Conservation (phyloP, 2,329 filamentous ascomycete genomes). For the Waltergamsia citrina region DNA sequence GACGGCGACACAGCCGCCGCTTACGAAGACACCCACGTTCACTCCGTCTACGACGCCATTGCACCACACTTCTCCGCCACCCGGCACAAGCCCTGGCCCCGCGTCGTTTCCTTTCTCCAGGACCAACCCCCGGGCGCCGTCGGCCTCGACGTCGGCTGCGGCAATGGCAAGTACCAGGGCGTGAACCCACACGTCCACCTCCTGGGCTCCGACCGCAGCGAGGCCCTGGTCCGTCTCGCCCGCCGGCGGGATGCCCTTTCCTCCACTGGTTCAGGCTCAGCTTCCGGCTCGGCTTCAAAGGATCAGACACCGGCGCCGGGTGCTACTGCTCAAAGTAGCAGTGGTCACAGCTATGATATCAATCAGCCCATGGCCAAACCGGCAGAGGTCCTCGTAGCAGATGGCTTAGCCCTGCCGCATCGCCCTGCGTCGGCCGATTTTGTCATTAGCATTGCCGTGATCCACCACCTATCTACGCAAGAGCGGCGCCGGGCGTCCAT, state of each 20-base stretch:
- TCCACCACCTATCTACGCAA: constrained; percentile 83
- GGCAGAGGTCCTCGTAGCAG: constrained; percentile 67
- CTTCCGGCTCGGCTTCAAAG: too few relatives aligned
- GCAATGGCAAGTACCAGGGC: constrained; percentile 89
- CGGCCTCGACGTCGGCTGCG: constrained; percentile 87
- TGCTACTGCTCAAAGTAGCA: too few relatives aligned
- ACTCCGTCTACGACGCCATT: constrained; percentile 83
- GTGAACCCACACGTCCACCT: constrained; percentile 74
- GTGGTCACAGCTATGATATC: too few relatives aligned
- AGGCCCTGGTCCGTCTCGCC: constrained; percentile 42
- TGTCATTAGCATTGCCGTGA: constrained; percentile 84
- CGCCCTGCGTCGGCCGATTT: constrained; percentile 57
- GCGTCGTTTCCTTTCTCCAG: constrained; percentile 70
- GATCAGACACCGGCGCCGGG: too few relatives aligned
- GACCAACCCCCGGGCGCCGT: constrained; percentile 59
- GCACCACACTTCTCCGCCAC: constrained; percentile 78
- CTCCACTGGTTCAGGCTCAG: too few relatives aligned
- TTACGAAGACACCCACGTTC: constrained; percentile 84
- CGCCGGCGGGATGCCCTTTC: constrained; percentile 10
- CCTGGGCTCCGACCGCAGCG: constrained; percentile 74
- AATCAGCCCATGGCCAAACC: too few relatives aligned
- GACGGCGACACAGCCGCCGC: constrained; percentile 21
- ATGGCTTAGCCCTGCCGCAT: constrained; percentile 77
- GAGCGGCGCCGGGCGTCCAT: constrained; percentile 66
- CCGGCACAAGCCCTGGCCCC: constrained; percentile 80